Base-by-base conservation (phyloP, 176 grass and related monocot species). In the Saccharum officinarum region DNA sequence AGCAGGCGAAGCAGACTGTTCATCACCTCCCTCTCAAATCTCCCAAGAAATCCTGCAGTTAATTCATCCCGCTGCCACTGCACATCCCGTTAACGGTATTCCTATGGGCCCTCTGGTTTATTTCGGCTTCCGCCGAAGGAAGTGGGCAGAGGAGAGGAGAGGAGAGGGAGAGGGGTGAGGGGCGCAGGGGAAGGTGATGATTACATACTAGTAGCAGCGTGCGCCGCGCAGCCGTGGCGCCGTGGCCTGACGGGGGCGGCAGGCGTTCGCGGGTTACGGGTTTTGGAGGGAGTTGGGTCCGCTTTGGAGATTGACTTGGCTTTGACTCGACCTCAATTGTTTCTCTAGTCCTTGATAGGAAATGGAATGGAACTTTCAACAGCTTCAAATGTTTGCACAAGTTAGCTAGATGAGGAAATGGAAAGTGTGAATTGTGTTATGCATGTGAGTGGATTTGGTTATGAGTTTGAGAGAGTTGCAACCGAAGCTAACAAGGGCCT, bases 1-100 rank as follows among this genome's bases (percentile, higher is more conserved):
- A 79, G 59, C 41, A 57, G 57, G 59, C 34, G 8, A 71, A 74
- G 76, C 66, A 38, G 47, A 20, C 67, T 73, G 81, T 36, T 84
- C 68, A 2, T 59, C 78, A 15, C 20, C 25, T 82, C 49, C 8
- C 3, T 0, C 13, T 18, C 14, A 76, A 87, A 76, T 82, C 71
- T 76, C 37, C 8, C 13, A 0, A 82, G 62, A 75, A 67, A 87
- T 82, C 28, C 16, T 5, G 37, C 25, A 47, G 42, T 57, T 70
- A 47, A 44, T 76, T 46, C 47, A 31, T 52, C 38, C 18, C 23
- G 15, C 36, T n/a, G 8, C 9, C 13, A 26, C 2, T 36, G 11
- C 3, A n/a, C 17, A 47, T 67, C 41, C 16, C 28, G n/a, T 22
- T 62, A 45, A 55, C 52, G 81, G 46, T 45, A 60, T 30, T 60